These are phyloP conservation scores for Hypomontagnella submonticulosa DNA, from an alignment of 495 filamentous ascomycete genomes.

Conservation along the genomic window DNA sequence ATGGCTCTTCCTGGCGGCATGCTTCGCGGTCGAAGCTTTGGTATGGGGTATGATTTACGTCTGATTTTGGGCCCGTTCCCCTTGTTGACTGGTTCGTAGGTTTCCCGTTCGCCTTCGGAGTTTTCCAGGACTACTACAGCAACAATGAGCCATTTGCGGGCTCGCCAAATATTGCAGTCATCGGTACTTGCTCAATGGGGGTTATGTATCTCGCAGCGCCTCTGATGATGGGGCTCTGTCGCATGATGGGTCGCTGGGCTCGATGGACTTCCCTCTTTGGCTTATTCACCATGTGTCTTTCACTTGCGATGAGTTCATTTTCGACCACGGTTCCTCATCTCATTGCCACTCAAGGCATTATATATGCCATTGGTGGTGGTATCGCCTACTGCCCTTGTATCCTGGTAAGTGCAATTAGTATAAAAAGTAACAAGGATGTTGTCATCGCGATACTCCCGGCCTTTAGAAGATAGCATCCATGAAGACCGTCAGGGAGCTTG, in stretches of 20 bases:
- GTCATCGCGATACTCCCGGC: background rate
- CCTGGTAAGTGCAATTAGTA: conserved; percentile 30
- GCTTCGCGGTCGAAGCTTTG: conserved; percentile 66
- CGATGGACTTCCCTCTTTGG: conserved; percentile 50
- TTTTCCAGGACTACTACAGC: conserved; percentile 69
- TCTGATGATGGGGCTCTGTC: conserved; percentile 49
- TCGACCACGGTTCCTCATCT: conserved; percentile 49
- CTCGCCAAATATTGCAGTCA: conserved; percentile 42
- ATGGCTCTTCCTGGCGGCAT: conserved; percentile 66
- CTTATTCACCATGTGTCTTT: conserved; percentile 44
- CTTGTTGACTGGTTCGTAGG: conserved; percentile 50
- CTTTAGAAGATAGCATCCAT: background rate
- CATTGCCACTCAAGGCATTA: conserved; percentile 58
- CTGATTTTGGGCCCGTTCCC: background rate
- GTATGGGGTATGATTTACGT: conserved; percentile 62
- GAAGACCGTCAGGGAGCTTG: background rate
- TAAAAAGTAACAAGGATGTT: background rate
- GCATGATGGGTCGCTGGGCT: conserved; percentile 44
- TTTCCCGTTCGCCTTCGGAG: conserved; percentile 68
- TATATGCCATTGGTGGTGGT: conserved; percentile 57
- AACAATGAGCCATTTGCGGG: conserved; percentile 59
- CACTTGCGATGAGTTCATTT: conserved; percentile 54
- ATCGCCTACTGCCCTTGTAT: conserved; percentile 57
- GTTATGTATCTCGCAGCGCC: conserved; percentile 62
- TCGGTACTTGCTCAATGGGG: conserved; percentile 50